Base-by-base conservation (phyloP, 345 rosid genomes). In the Eutrema yunnanense region DNA sequence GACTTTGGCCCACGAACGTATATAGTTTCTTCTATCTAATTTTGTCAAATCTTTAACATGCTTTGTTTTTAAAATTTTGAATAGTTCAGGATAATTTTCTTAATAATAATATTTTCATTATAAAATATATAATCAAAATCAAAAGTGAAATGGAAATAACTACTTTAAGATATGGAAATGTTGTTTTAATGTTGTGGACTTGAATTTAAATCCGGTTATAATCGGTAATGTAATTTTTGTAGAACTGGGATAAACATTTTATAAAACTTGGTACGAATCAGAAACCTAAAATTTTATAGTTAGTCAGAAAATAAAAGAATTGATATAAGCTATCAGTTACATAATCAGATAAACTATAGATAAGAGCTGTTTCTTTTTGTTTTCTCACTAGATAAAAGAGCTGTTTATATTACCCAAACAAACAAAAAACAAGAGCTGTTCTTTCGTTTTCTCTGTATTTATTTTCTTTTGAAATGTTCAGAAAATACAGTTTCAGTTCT, bases 401-500 rank as follows among this genome's bases (percentile, higher is more conserved):
- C 64, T 73, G 64, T 54, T 73, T 34, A 36, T 53, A 72, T 19
- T 19, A 63, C 22, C 73, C 67, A 55, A 6, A 19, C 22, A 19
- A 19, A 19, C 22, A 50, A 41, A 49, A 22, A 14, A 46, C 27
- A 5, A 66, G 48, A 67, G 11, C 22, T 59, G 73, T 59, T 40
- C 61, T 67, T 6, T 59, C 72, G 4, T 33, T 64, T 51, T 67
- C 69, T 8, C 22, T 54, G 65, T 54, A 62, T 52, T 34, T 60
- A 49, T 53, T 29, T 59, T 50, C 14, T 67, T 75, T 67, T 11
- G 63, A 67, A 69, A 37, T 46, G 62, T 16, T 34, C 57, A 19
- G 14, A 75, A 62, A 62, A 69, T 62, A 67, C 62, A 53, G 74
- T 62, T 62, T 46, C 44, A 6, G 51, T 55, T 76, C 75, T 54